phyloP scores from a whole-genome alignment of 2,329 filamentous ascomycete species.

The Fusarium ramigenum region DNA sequence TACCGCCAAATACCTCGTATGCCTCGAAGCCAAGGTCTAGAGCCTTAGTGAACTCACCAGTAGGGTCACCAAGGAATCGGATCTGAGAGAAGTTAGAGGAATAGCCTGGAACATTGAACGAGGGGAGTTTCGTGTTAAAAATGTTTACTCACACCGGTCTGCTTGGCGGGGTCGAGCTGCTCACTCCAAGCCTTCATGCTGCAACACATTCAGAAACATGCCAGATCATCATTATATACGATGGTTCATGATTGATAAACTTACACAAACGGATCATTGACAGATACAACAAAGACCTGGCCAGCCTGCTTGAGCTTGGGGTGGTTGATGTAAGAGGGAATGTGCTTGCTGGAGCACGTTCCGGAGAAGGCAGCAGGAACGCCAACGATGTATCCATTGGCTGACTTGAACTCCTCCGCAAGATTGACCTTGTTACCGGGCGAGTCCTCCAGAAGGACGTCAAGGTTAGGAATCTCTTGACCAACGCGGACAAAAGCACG shows the following conservation, averaged over 20 bases:
- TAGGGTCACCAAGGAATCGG: slow-evolving; percentile 87
- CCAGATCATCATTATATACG: not conserved
- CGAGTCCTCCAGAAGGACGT: slow-evolving; percentile 83
- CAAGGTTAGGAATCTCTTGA: slow-evolving; percentile 79
- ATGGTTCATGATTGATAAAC: slow-evolving; percentile 46
- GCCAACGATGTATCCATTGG: slow-evolving; percentile 84
- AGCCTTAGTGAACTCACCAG: slow-evolving; percentile 81
- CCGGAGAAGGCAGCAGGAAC: slow-evolving; percentile 81
- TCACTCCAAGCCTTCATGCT: slow-evolving; percentile 93
- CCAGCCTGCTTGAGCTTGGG: slow-evolving; percentile 81
- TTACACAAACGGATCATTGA: slow-evolving; percentile 96
- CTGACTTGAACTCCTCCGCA: slow-evolving; percentile 74
- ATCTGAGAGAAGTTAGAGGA: slow-evolving; percentile 62
- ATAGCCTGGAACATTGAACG: not conserved
- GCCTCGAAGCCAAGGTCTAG: slow-evolving; percentile 83
- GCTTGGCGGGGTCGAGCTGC: slow-evolving; percentile 76
- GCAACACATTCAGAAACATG: slow-evolving; percentile 9
- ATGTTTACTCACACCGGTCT: slow-evolving; percentile 75
- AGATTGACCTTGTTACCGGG: slow-evolving; percentile 93
- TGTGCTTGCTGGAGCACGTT: slow-evolving; percentile 70
- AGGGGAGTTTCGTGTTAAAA: not conserved
- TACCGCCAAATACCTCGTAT: slow-evolving; percentile 80
- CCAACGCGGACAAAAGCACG: slow-evolving; percentile 76
- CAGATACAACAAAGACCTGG: slow-evolving; percentile 86
- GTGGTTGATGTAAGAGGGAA: slow-evolving; percentile 88